These are phyloP conservation scores for Gloeopeniophorella convolvens DNA, from an alignment of 768 basidiomycete species.

Conservation along the genomic window DNA sequence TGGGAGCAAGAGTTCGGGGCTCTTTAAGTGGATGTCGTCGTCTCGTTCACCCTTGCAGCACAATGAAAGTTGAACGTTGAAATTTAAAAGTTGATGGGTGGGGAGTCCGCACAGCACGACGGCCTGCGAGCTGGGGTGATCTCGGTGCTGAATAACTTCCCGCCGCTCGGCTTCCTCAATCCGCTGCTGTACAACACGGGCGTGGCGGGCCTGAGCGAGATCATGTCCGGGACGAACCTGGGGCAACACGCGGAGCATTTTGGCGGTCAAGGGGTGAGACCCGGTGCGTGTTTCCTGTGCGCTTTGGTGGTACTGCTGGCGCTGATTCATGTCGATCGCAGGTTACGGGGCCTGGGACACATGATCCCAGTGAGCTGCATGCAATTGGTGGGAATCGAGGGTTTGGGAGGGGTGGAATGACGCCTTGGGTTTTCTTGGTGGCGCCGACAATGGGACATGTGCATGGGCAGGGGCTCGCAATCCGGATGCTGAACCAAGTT, in stretches of 20 bases:
- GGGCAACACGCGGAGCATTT: constrained; percentile 42
- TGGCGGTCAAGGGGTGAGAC: constrained; percentile 17
- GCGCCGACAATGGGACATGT: too few relatives aligned
- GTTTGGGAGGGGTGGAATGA: too few relatives aligned
- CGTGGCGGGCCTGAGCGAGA: too few relatives aligned
- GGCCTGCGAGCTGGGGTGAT: constrained; percentile 29
- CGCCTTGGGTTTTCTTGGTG: too few relatives aligned
- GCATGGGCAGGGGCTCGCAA: too few relatives aligned
- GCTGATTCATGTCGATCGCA: constrained; percentile 23
- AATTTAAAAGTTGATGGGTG: too few relatives aligned
- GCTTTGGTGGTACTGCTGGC: constrained; percentile 4
- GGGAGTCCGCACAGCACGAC: constrained; percentile 22
- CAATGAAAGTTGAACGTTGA: background rate
- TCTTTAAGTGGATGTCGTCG: constrained; percentile 42
- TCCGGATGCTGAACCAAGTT: too few relatives aligned
- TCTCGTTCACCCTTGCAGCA: background rate
- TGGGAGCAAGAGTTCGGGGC: constrained; percentile 39
- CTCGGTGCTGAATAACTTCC: constrained; percentile 31
- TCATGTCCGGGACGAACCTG: too few relatives aligned
- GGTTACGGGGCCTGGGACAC: too few relatives aligned
- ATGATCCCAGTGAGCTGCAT: constrained; percentile 28
- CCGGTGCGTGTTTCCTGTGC: background rate
- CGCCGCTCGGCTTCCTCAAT: constrained; percentile 34
- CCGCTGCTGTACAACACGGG: too few relatives aligned
- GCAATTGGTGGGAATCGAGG: constrained; percentile 18